Base-by-base conservation (phyloP, 108 stramenopile genomes). In the Cyclotella choctawhatcheeana region DNA sequence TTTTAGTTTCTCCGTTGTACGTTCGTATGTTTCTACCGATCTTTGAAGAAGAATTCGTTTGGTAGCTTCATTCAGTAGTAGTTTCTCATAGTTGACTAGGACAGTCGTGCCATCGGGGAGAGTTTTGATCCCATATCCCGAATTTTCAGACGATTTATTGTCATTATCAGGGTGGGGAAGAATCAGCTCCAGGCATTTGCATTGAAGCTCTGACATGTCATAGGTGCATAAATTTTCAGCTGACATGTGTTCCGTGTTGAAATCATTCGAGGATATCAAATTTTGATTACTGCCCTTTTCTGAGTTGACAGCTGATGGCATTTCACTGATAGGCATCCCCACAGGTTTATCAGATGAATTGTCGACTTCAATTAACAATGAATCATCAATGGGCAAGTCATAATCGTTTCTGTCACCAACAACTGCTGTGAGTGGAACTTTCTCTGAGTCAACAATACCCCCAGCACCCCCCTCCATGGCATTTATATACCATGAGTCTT, bases 1-100 rank as follows among this genome's bases (percentile, higher is more conserved):
- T 26, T 69, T 59, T 4, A 71, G 30, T 20, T 64, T 67, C 56
- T 66, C 58, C 1, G 71, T 52, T 6, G 64, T 71, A 30, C 65
- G 69, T 50, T 79, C 65, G 32, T 71, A 70, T 10, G 59, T 58
- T 32, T 84, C 78, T 5, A 83, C 58, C 45, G 87, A 85, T 51
- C 88, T 68, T 62, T 91, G 85, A 8, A 91, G 59, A 12, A 91
- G 79, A 14, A 80, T 81, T 16, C 90, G 76, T 59, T 89, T 91
- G 12, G 81, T 82, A 26, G 84, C 86, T 70, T 91, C 88, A 21
- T 78, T 65, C 55, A 81, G 69, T 24, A 91, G 76, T 3, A 89
- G 75, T 60, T 84, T 67, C 45, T 85, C 81, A 34, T 86, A 89
- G 54, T 91, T 81, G 8, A 91, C 79, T 20, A 85, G 71, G 20